Evolutionary conservation across 1,139 yeast species (phyloP).

Genomic region (Ogataea hybrid): DNA sequence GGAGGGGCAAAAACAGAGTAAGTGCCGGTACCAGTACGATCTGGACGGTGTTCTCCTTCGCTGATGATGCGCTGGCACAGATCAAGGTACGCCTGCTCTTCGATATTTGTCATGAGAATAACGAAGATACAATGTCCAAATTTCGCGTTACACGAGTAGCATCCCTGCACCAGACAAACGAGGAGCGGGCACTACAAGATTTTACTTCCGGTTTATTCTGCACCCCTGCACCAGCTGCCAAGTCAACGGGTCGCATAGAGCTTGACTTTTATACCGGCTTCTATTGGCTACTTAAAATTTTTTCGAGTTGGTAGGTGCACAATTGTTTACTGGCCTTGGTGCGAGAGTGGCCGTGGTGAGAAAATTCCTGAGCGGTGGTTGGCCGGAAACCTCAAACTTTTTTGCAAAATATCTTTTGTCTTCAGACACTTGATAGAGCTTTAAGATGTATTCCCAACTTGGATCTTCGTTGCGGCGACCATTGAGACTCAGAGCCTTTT

Average conservation of each 20-base stretch:
- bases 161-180: constrained; percentile 4
- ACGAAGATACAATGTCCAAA: not conserved
- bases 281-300: constrained; percentile 18
- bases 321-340: constrained; percentile 11
- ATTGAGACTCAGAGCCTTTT: constrained; percentile 31
- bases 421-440: constrained; percentile 12
- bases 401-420: constrained; percentile 12
- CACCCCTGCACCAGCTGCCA: constrained; percentile 7
- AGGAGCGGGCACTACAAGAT: not conserved
- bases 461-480: constrained; percentile 34
- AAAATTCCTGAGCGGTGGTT: constrained; percentile 13
- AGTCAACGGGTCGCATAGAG: constrained; percentile 6
- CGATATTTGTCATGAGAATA: constrained; percentile 35
- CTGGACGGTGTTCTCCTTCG: constrained; percentile 89
- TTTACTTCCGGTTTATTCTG: too few species aligned
- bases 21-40: constrained; percentile 98
- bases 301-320: constrained; percentile 11
- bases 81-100: constrained; percentile 85
- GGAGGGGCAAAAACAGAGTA: constrained; percentile 91
- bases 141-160: constrained; percentile 5
- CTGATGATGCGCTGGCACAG: constrained; percentile 73
- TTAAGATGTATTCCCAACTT: constrained; percentile 33
- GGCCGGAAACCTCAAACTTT: constrained; percentile 12
- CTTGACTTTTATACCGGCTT: constrained; percentile 21
- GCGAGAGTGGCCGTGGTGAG: constrained; percentile 11